Evolutionary conservation across 768 basidiomycete species (phyloP).

Genomic region (Lactarius hatsudake): DNA sequence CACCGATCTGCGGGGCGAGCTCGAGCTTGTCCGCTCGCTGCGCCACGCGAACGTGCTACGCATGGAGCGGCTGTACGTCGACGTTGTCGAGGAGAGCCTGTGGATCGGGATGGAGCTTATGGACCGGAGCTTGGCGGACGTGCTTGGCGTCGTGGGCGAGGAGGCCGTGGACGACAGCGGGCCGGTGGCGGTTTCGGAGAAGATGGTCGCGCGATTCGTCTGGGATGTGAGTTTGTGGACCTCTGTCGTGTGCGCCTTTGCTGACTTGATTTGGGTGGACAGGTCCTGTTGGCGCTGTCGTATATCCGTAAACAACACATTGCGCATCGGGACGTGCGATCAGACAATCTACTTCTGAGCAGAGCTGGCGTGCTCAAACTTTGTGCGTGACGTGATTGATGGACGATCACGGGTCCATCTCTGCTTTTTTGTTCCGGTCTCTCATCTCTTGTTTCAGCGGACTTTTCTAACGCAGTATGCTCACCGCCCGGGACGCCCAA

Average conservation of each 20-base stretch:
- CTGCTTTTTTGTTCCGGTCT: not conserved
- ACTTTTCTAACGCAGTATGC: conserved; percentile 75
- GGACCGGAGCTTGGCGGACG: conserved; percentile 84
- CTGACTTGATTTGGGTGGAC: not conserved
- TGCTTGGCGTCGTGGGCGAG: conserved; percentile 48
- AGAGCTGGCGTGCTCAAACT: conserved; percentile 69
- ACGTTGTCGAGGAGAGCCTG: conserved; percentile 50
- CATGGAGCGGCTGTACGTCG: conserved; percentile 70
- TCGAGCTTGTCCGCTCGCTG: conserved; percentile 54
- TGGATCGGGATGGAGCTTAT: conserved; percentile 92
- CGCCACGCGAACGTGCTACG: conserved; percentile 60
- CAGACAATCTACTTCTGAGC: conserved; percentile 78
- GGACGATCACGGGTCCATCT: not conserved
- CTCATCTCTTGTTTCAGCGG: conserved; percentile 43
- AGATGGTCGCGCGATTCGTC: conserved; percentile 69
- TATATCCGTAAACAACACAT: conserved; percentile 64
- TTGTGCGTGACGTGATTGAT: conserved; percentile 38
- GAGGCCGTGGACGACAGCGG: conserved; percentile 37
- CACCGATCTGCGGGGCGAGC: conserved; percentile 57
- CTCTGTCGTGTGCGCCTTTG: not conserved
- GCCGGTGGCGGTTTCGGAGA: conserved; percentile 59
- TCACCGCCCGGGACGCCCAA: conserved; percentile 51
- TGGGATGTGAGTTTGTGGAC: conserved; percentile 59
- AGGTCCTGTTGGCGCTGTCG: conserved; percentile 66
- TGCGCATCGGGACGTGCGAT: conserved; percentile 81